Evolutionary conservation across 2,329 filamentous ascomycete species (phyloP).

Genomic region (Fusarium nelsonii): DNA sequence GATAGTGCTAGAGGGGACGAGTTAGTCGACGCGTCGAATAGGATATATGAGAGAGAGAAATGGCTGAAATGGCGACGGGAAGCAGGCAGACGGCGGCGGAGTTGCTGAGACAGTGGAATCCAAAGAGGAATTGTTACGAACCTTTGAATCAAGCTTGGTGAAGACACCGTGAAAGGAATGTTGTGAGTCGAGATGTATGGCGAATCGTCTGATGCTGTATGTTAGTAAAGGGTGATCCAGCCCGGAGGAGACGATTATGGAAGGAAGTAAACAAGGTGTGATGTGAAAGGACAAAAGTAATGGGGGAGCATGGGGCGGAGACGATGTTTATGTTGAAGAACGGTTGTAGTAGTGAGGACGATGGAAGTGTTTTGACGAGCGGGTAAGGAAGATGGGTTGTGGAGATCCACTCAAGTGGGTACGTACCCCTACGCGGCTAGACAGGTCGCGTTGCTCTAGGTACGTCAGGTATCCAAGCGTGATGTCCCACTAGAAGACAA

Average conservation of each 20-base stretch:
- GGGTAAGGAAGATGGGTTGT: constrained; percentile 50
- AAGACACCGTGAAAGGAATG: constrained; percentile 56
- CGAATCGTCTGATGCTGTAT: constrained; percentile 46
- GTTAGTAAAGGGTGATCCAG: constrained; percentile 47
- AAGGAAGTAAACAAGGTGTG: constrained; percentile 44
- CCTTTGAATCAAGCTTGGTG: constrained; percentile 53
- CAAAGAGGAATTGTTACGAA: constrained; percentile 50
- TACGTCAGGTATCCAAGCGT: constrained; percentile 48
- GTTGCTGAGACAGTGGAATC: constrained; percentile 50
- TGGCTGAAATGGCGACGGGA: constrained; percentile 16
- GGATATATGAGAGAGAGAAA: constrained; percentile 19
- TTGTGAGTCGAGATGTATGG: constrained; percentile 49
- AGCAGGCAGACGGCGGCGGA: constrained; percentile 20
- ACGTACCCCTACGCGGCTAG: constrained; percentile 51
- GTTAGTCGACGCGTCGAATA: constrained; percentile 48
- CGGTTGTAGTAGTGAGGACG: constrained; percentile 49
- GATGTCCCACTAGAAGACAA: constrained; percentile 46
- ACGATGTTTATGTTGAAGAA: constrained; percentile 53
- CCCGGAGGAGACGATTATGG: constrained; percentile 32
- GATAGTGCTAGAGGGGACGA: constrained; percentile 27
- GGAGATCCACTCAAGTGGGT: constrained; percentile 45
- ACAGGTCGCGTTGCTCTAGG: constrained; percentile 50
- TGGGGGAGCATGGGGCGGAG: constrained; percentile 45
- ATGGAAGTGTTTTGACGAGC: constrained; percentile 56
- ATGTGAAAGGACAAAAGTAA: constrained; percentile 44